phyloP scores from a whole-genome alignment of 192 early-diverging fungal species.

The Gamsiella multidivaricata region DNA sequence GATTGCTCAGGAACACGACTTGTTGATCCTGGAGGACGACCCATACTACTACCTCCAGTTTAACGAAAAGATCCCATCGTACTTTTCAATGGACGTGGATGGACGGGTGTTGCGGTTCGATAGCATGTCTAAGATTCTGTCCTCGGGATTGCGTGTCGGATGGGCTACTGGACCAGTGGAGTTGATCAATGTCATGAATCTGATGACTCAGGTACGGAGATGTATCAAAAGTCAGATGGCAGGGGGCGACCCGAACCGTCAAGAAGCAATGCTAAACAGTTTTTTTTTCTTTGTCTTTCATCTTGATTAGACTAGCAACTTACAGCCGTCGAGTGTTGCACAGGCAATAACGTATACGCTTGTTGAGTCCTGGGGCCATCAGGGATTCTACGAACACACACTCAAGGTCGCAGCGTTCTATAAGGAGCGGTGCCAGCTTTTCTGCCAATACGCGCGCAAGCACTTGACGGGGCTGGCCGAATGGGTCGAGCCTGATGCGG shows the following conservation, averaged over 20 bases:
- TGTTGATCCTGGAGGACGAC: slow-evolving; percentile 95
- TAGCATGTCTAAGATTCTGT: slow-evolving; percentile 92
- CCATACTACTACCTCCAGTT: slow-evolving; percentile 95
- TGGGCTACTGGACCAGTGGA: slow-evolving; percentile 76
- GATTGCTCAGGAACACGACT: slow-evolving; percentile 76
- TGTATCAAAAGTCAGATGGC: too few relatives aligned
- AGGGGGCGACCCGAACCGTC: background rate
- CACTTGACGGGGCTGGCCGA: slow-evolving; percentile 71
- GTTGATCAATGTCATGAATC: slow-evolving; percentile 82
- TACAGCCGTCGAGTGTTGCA: slow-evolving; percentile 86
- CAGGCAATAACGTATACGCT: slow-evolving; percentile 82
- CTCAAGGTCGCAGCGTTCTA: slow-evolving; percentile 80
- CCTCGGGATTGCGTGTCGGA: slow-evolving; percentile 87
- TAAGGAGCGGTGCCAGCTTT: slow-evolving; percentile 71
- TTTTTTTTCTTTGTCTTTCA: background rate
- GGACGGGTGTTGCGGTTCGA: slow-evolving; percentile 92
- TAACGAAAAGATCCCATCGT: slow-evolving; percentile 67
- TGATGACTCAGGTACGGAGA: slow-evolving; percentile 73
- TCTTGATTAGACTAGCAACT: slow-evolving; percentile 71
- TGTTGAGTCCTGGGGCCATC: slow-evolving; percentile 81
- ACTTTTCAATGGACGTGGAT: slow-evolving; percentile 91
- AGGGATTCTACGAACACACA: slow-evolving; percentile 82
- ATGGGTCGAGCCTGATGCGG: slow-evolving; percentile 71
- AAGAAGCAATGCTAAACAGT: background rate
- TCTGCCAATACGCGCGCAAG: slow-evolving; percentile 70